Base-by-base conservation (phyloP, 805 yeast genomes). In the Metschnikowia baotianmanensis region DNA sequence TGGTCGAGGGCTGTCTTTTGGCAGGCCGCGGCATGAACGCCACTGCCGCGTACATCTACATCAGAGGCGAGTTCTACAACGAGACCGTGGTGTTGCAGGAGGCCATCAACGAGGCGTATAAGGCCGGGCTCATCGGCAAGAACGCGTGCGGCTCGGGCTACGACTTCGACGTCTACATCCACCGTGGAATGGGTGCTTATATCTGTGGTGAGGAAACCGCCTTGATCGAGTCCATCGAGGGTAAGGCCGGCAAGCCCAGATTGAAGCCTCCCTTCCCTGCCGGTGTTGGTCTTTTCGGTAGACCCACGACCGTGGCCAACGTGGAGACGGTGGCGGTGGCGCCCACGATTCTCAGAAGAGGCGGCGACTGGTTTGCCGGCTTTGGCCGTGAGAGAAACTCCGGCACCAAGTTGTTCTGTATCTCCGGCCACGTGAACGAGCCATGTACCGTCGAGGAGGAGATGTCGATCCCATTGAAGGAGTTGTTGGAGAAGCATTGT, bases 191-290 rank as follows among this genome's bases (percentile, higher is more conserved):
- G 88, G 96, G 96, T 49, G 96, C 96, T 9, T 87, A 87, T 65
- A 77, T 87, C 37, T 87, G 96, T 68, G 96, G 96, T 56, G 96
- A 87, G 67, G 96, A 87, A 67, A 87, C 96, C 31, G 89, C 95
- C 5, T 70, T 87, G 61, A 86, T 87, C 59, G 96, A 87, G 70
- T 82, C 90, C 3, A 71, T 87, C 40, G 96, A 87, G 69, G 96
- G 96, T 55, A 87, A 87, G 67, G 95, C 93, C 43, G 96, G 96
- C 51, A 87, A 87, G 68, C 96, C 96, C 53, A 80, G 96, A 67
- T 76, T 87, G 63, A 87, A 87, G 79, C 96, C 96, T 26, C 96
- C 96, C 50, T 87, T 87, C 78, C 96, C 96, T 25, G 96, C 95
- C 26, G 96, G 95, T 57, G 91, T 86, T 44, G 96, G 96, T 56